phyloP scores from a whole-genome alignment of 805 yeast genomes.

The Cyberlindnera amylophila region DNA sequence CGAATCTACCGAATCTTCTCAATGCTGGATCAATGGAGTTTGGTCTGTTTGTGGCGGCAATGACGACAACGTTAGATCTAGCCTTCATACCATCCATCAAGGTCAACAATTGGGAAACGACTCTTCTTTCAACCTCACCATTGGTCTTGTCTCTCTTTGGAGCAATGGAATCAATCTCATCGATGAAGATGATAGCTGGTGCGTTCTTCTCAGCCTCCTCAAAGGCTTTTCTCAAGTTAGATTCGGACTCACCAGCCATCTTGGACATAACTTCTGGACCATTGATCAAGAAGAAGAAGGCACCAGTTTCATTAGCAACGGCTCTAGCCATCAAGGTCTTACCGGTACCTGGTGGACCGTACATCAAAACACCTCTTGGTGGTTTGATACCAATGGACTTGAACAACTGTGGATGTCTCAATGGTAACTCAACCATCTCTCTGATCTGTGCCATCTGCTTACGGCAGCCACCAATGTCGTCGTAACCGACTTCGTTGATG shows the following conservation, averaged over 20 bases:
- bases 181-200: conserved; percentile 95
- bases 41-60: conserved; percentile 91
- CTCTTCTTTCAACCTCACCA: conserved; percentile 99
- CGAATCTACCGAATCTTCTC: conserved; percentile 86
- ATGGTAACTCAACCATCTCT: conserved; percentile 95
- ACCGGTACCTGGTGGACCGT: conserved; percentile 99
- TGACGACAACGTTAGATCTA: conserved; percentile 95
- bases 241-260: conserved; percentile 99
- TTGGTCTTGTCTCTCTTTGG: conserved; percentile 99
- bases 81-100: conserved; percentile 99
- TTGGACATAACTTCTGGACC: conserved; percentile 99
- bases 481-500: conserved; percentile 96
- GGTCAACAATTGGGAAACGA: conserved; percentile 94
- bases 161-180: conserved; percentile 97
- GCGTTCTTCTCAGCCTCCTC: conserved; percentile 99
- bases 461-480: conserved; percentile 98
- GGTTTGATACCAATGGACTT: conserved; percentile 98
- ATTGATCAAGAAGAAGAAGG: conserved; percentile 94
- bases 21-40: conserved; percentile 75
- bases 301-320: conserved; percentile 99
- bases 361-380: conserved; percentile 96
- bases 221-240: conserved; percentile 94
- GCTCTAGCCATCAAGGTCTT: conserved; percentile 99
- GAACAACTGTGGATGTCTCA: conserved; percentile 97
- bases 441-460: conserved; percentile 99